A percentile compares a stretch with the other conserved stretches of the same genome.
Conservation (phyloP, 352 stramenopile species). For the Phytopythium aichiense region DNA sequence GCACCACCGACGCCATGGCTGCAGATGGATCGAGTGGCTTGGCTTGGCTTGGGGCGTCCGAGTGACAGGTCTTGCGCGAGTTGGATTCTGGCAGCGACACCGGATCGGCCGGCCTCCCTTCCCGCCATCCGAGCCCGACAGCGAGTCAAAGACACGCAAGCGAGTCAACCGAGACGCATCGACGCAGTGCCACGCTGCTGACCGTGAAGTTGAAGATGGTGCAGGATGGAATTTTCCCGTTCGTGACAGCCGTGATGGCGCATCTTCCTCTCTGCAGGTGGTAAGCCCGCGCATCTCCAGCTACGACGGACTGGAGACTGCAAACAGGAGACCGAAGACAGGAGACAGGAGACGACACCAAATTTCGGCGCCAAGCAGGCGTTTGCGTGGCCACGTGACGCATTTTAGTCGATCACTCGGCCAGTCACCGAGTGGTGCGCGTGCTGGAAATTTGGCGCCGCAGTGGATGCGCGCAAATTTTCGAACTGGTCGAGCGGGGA, state of each 20-base stretch:
- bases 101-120: background rate
- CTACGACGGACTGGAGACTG: no score
- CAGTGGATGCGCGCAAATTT: background rate
- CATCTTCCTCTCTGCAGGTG: background rate
- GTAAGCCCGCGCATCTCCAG: background rate
- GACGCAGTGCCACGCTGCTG: background rate
- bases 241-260: background rate
- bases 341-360: background rate
- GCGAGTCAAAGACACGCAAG: background rate
- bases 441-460: background rate
- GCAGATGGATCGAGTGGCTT: background rate
- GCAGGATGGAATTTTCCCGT: background rate
- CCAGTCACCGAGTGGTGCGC: background rate
- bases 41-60: no score
- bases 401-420: background rate
- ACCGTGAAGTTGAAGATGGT: background rate
- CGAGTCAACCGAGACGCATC: background rate
- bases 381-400: background rate
- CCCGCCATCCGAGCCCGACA: background rate
- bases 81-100: constrained; percentile 2
- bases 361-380: background rate
- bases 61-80: background rate
- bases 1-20: constrained; percentile 3
- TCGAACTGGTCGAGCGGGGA: background rate
- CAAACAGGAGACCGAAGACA: no score